Base-by-base conservation (phyloP, 2,329 filamentous ascomycete species). In the Hypoxylon sp. region DNA sequence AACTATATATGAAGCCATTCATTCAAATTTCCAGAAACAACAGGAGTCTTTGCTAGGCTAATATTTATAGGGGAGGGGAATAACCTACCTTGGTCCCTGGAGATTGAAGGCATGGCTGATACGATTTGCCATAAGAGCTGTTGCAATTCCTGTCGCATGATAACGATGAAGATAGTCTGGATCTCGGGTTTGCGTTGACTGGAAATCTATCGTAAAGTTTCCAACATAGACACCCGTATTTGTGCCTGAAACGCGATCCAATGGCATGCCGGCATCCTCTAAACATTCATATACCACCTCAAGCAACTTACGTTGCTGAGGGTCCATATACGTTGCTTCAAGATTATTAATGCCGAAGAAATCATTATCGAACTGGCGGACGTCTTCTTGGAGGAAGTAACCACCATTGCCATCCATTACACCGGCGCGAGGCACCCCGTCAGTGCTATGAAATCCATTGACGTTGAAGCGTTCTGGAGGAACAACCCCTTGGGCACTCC, bases 51-150 rank as follows among this genome's bases (percentile, higher is more conserved):
- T 27, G 24, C 24, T 27, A 3, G 24, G 24, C 24, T 27, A 27
- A 27, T 27, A 27, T 3, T 27, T 27, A 27, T 27, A 37, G 10
- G 35, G 4, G 13, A 11, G 31, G 11, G 6, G 10, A 8, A 75
- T 11, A 3, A 11, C 75, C 15, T 60, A 58, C 42, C 66, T 69
- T 8, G 74, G 75, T 0, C 81, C 81, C 13, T 75, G 74, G 3
- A 82, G 69, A 71, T 82, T 77, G 57, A 82, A 82, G 17, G 77
- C 69, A 65, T 83, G 74, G 1, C 74, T 75, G 37, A 83, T 77
- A 0, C 81, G 76, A 63, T 81, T 80, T 55, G 75, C 75, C 19
- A 81, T 72, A 46, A 82, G 79, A 15, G 75, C 74, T 1, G 78
- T 62, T 11, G 76, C 78, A 0, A 77, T 73, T 5, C 81, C 81